phyloP scores from a whole-genome alignment of 345 rosid species.

The Hypericum perforatum region DNA sequence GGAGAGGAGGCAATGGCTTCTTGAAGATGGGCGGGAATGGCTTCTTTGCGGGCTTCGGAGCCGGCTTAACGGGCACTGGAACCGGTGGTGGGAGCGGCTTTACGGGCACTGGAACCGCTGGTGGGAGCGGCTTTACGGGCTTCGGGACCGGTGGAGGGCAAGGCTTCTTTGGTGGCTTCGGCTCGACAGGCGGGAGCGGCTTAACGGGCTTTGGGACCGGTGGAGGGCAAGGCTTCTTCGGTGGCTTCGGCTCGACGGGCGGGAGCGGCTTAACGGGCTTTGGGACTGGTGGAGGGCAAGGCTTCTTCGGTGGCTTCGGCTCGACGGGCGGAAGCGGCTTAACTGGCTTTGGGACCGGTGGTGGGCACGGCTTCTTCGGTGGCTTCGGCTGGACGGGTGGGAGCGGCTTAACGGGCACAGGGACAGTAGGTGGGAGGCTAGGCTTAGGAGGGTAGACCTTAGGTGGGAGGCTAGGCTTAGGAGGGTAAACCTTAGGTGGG shows the following conservation, averaged over 20 bases:
- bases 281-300: not conserved
- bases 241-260: not conserved
- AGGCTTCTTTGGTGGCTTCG: not conserved
- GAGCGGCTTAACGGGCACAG: slow-evolving; percentile 11
- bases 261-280: not conserved
- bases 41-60: too few relatives aligned
- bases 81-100: not conserved
- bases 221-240: too few relatives aligned
- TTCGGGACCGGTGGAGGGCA: not conserved
- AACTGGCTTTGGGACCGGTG: not conserved
- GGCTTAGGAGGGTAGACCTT: not conserved
- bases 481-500: not conserved
- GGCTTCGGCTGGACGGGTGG: slow-evolving; percentile 8
- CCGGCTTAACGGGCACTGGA: not conserved
- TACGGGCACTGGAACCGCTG: not conserved
- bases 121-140: too few relatives aligned
- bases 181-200: not conserved
- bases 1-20: not conserved
- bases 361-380: not conserved
- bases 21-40: too few relatives aligned
- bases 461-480: slow-evolving; percentile 9
- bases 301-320: not conserved
- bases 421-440: slow-evolving; percentile 15
- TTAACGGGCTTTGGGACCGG: not conserved
- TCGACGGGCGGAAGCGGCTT: not conserved